Percentiles rank a stretch among this genome's conserved stretches.
These are phyloP conservation scores for Auricularia auricula-judae DNA, from an alignment of 768 basidiomycete genomes.

Conservation along the genomic window DNA sequence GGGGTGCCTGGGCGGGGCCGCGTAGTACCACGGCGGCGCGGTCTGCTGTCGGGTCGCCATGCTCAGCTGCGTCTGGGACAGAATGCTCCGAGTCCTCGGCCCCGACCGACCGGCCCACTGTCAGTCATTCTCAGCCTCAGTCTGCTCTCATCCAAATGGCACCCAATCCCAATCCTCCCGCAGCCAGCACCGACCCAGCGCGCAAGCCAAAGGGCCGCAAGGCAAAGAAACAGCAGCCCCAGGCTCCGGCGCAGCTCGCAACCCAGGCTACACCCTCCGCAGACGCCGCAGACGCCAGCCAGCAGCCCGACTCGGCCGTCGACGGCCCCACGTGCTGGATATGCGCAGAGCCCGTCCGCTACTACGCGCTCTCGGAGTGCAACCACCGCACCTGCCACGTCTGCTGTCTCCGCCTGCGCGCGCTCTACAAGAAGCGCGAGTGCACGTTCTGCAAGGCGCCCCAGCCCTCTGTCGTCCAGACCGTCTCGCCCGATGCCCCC, in stretches of 20 bases:
- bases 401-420: slow-evolving; percentile 77
- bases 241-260: neutral
- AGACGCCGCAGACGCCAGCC: neutral
- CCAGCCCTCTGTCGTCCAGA: slow-evolving; percentile 67
- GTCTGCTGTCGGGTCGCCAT: too few species aligned
- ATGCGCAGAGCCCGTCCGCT: slow-evolving; percentile 89
- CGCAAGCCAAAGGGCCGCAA: neutral
- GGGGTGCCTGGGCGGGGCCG: neutral
- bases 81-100: too few species aligned
- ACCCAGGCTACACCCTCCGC: neutral
- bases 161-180: neutral
- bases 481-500: slow-evolving; percentile 45
- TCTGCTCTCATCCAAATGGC: neutral
- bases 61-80: too few species aligned
- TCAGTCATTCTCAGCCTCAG: neutral
- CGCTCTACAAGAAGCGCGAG: slow-evolving; percentile 85
- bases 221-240: neutral
- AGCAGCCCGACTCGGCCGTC: neutral
- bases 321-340: slow-evolving; percentile 56
- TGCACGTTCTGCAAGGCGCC: slow-evolving; percentile 97
- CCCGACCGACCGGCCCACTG: too few species aligned
- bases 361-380: slow-evolving; percentile 79
- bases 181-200: neutral
- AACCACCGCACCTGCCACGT: slow-evolving; percentile 94
- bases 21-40: neutral